These are phyloP conservation scores for Vitis amurensis DNA, from an alignment of 164 flowering plant species.

Conservation along the genomic window DNA sequence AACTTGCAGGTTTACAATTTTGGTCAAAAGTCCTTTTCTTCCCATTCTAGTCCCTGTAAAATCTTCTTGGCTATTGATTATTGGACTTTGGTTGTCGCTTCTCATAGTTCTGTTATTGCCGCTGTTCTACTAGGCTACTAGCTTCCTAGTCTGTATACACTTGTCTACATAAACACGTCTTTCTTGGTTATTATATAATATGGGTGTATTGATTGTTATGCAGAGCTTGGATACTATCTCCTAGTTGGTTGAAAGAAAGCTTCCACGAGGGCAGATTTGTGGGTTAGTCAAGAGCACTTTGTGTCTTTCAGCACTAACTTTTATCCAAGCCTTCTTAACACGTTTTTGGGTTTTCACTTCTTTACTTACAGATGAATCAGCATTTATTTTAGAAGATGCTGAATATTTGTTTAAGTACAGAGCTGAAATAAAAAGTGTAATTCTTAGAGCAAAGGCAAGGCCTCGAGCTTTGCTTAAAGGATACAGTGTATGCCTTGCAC, in stretches of 20 bases:
- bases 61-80: not conserved
- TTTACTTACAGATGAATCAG: constrained; percentile 54
- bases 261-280: constrained; percentile 64
- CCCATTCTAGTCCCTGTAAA: not conserved
- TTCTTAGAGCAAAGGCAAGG: constrained; percentile 60
- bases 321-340: not conserved
- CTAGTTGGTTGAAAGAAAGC: constrained; percentile 81
- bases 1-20: too few relatives aligned
- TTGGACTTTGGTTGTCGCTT: not conserved
- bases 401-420: constrained; percentile 60
- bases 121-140: not conserved
- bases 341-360: not conserved
- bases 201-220: not conserved
- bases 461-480: constrained; percentile 65
- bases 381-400: constrained; percentile 65
- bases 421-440: constrained; percentile 54
- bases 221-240: constrained; percentile 90
- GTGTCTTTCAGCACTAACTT: not conserved
- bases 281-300: constrained; percentile 43
- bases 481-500: constrained; percentile 52
- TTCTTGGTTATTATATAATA: not conserved
- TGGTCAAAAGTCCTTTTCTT: not conserved
- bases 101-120: not conserved
- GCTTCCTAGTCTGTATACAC: too few relatives aligned
- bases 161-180: not conserved